Evolutionary conservation across 1,139 yeast genomes (phyloP), one percentile per base, ranked within the genome.

Genomic region (Yamadazyma jaroonii): DNA sequence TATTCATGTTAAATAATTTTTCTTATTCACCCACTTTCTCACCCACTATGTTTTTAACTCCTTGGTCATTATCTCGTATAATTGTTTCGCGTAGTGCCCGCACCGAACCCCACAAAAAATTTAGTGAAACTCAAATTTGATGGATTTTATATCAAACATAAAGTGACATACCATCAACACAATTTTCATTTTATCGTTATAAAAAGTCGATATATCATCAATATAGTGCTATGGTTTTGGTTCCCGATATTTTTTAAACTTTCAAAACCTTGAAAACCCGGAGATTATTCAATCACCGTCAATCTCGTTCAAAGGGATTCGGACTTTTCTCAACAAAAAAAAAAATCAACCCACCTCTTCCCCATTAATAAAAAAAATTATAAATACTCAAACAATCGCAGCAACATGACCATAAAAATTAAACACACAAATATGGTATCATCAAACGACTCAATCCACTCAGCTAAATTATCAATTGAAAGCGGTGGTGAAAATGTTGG

Each of bases 381-480:
- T 32, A 22, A 27, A 30, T 30, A 30, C 25, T 8, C 17, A 13
- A 12, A 27, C 17, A 21, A 12, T 30, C 12, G n/a, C 23, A 20
- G n/a, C 7, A 11, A 15, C 12, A 17, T 28, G 7, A 3, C 31
- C 4, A 28, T 20, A 13, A 14, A 11, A 9, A 30, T 26, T 6
- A 11, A 23, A 35, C 17, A n/a, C n/a, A n/a, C n/a, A n/a, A n/a
- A n/a, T 12, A 43, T 39, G 43, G 29, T 34, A 5, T 46, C 49
- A 11, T 38, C 44, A 11, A 29, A 35, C 29, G 49, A 43, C 14
- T 49, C 55, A 15, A 39, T 47, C 26, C 54, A 49, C 34, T 43
- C 48, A 14, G 41, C 41, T 24, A 44, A 37, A 10, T 29, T 39
- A 11, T 46, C 50, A 4, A 12, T 48, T 10, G 40, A 41, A 27